Evolutionary conservation across 2,329 filamentous ascomycete species (phyloP), one percentile per base, ranked within the genome.

Genomic region (Fusarium tanahbumbuense): DNA sequence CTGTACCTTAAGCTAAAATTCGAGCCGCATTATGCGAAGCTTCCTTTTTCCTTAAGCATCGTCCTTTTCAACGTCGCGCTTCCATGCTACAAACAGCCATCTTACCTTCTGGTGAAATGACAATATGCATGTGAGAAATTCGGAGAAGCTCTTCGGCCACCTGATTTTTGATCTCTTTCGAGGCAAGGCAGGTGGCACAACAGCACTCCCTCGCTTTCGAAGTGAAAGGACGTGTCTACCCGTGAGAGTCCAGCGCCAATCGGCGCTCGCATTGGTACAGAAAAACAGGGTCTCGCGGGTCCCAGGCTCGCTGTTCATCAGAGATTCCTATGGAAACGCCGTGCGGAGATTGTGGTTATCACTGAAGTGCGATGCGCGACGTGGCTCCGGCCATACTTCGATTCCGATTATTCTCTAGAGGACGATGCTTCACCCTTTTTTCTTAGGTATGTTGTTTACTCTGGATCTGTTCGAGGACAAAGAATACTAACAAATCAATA

Each of bases 331-430:
- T 94, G 91, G 91, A 91, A 90, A 92, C 91, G 88, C 89, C 85
- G 92, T 92, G 91, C 90, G 91, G 91, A 93, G 91, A 93, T 93
- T 90, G 91, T 93, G 88, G 84, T 79, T 71, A 86, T 90, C 89
- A 93, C 91, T 92, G 92, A 85, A 94, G 92, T 94, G 91, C 92
- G 92, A 94, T 94, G 92, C 90, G 91, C 91, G 87, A 91, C 91
- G 88, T 93, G 67, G 77, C 53, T 28, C 37, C 7, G 56, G 62
- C 56, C 53, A 64, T 67, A 83, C 92, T 92, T 92, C 90, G 89
- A 93, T 93, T 92, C 90, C 89, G 91, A 93, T 93, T 89, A 92
- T 87, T 92, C 89, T 90, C 86, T 87, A 60, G 88, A 87, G 89
- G 89, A 87, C 86, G 89, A 87, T 87, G 88, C 68, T 74, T 75